A percentile compares a stretch with the other conserved stretches of the same genome.
phyloP scores from a whole-genome alignment of 106 monocot genomes.

The Dioscorea alata region DNA sequence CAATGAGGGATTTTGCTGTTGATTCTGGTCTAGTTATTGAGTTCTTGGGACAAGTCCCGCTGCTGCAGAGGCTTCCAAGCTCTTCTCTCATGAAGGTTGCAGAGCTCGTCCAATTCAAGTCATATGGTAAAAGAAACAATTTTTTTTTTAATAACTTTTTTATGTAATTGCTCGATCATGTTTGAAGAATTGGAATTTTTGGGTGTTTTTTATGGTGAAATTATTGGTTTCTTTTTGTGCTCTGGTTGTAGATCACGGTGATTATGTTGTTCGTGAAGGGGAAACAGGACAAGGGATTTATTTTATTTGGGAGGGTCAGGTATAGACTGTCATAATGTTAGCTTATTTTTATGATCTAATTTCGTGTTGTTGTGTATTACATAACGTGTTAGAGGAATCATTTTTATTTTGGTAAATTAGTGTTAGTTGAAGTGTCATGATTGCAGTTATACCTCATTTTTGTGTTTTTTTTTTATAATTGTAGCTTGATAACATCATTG shows the following conservation, averaged over 20 bases:
- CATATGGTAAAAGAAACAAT: slow-evolving; percentile 35
- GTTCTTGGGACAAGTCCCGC: slow-evolving; percentile 77
- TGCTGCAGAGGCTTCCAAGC: slow-evolving; percentile 80
- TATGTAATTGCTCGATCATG: no score
- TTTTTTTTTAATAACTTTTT: no score
- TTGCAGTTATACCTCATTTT: not conserved
- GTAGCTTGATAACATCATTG: not conserved
- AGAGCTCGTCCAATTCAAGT: slow-evolving; percentile 49
- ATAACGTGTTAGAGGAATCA: no score
- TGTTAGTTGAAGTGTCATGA: not conserved
- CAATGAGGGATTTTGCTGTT: no score
- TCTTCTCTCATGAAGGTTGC: slow-evolving; percentile 63
- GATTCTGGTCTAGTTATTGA: slow-evolving; percentile 48
- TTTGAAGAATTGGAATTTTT: no score
- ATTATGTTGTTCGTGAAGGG: slow-evolving; percentile 65
- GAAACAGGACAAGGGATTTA: slow-evolving; percentile 64
- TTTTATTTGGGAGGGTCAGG: slow-evolving; percentile 83
- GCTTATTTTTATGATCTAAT: not conserved
- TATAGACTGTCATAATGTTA: slow-evolving; percentile 13
- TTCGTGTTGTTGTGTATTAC: not conserved
- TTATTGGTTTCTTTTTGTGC: no score
- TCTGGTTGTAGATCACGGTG: slow-evolving; percentile 48
- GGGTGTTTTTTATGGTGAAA: no score
- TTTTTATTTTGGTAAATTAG: no score
- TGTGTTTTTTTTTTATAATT: not conserved